Percentiles rank a stretch among this genome's conserved stretches.
These are phyloP conservation scores for Macrophomina pseudophaseolina DNA, from an alignment of 2,329 filamentous ascomycete genomes.

Conservation along the genomic window DNA sequence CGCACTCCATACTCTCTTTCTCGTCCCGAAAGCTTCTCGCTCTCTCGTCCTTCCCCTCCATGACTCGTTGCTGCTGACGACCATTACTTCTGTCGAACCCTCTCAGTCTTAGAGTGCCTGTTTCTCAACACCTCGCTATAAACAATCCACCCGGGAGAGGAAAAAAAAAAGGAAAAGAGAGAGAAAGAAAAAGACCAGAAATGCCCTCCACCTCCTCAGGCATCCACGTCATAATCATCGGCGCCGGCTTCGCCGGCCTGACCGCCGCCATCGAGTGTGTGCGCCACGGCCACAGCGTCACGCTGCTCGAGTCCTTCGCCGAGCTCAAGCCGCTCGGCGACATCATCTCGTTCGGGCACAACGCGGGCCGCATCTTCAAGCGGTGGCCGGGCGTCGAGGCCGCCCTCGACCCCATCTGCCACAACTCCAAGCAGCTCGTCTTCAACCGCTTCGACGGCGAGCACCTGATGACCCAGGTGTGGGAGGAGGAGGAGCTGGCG, in stretches of 20 bases:
- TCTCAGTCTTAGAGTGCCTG: no score
- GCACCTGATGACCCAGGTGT: slow-evolving; percentile 62
- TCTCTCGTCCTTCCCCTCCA: neutral
- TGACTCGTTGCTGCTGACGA: neutral
- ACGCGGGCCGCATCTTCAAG: slow-evolving; percentile 64
- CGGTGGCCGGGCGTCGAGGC: slow-evolving; percentile 55
- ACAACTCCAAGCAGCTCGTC: slow-evolving; percentile 61
- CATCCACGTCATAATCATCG: slow-evolving; percentile 48
- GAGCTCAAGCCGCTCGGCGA: slow-evolving; percentile 64
- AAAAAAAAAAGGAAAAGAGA: no score
- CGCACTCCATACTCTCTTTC: neutral
- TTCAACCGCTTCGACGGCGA: slow-evolving; percentile 67
- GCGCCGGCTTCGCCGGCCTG: slow-evolving; percentile 63
- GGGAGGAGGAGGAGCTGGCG: slow-evolving; percentile 41
- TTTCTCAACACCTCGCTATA: neutral
- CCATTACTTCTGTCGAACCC: neutral
- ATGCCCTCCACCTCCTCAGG: neutral
- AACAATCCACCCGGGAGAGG: neutral
- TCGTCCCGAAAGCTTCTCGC: neutral
- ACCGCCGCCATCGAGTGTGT: slow-evolving; percentile 68
- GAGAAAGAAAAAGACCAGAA: no score
- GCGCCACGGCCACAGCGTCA: slow-evolving; percentile 63
- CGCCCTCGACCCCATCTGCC: slow-evolving; percentile 57
- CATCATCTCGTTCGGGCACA: slow-evolving; percentile 67
- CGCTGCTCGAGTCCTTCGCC: slow-evolving; percentile 61